These are phyloP conservation scores for Pseudocercospora fuligena DNA, from an alignment of 2,329 filamentous ascomycete species.

Conservation along the genomic window DNA sequence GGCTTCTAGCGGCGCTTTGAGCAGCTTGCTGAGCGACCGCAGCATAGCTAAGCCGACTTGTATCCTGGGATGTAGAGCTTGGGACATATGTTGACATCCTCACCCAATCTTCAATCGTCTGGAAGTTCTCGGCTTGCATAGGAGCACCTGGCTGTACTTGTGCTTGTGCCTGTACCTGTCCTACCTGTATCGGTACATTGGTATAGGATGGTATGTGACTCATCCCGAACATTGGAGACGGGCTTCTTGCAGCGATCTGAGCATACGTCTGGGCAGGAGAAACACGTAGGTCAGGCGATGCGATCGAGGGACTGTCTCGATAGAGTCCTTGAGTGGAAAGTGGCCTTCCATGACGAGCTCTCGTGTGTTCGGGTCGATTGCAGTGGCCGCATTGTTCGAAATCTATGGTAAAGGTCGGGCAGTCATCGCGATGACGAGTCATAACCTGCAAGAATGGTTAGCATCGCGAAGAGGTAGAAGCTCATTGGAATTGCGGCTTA, in stretches of 20 bases:
- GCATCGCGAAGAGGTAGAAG: neutral
- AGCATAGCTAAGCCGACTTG: neutral
- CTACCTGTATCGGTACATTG: too few relatives aligned
- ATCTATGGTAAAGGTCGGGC: neutral
- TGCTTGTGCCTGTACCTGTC: neutral
- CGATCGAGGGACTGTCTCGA: too few relatives aligned
- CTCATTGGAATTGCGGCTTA: neutral
- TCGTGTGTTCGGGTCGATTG: neutral
- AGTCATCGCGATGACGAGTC: neutral
- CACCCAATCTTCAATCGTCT: neutral
- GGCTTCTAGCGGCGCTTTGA: neutral
- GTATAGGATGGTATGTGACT: neutral
- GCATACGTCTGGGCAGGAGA: neutral
- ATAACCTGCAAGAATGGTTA: neutral
- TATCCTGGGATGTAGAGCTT: neutral
- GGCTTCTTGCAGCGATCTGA: neutral
- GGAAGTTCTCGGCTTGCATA: neutral
- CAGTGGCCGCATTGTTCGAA: neutral
- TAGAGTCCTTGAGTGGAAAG: too few relatives aligned
- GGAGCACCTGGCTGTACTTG: neutral
- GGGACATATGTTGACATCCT: neutral
- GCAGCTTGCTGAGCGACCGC: neutral
- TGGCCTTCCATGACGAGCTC: too few relatives aligned
- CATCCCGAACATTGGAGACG: neutral
- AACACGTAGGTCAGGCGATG: too few relatives aligned